A percentile compares a stretch with the other conserved stretches of the same genome.
Evolutionary conservation across 139 green algal species (phyloP).

Genomic region (Auxenochlorella pyrenoidosa): DNA sequence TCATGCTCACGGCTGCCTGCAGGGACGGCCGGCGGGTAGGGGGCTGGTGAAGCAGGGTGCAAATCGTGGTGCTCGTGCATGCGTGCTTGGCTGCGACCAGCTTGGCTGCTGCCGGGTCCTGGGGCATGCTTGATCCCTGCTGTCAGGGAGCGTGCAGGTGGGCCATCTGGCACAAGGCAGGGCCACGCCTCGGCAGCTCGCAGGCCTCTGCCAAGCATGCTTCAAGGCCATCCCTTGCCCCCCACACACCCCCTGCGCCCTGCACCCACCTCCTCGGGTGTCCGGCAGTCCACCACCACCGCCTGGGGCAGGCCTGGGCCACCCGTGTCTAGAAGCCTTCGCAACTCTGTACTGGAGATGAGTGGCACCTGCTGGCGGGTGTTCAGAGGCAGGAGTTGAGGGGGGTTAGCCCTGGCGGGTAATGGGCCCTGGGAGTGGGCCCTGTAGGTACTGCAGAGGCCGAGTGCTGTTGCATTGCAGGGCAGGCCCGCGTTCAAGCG

Average conservation of each 20-base stretch:
- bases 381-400: not conserved
- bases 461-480: no score
- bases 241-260: not conserved
- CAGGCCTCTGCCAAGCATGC: no score
- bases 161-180: no score
- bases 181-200: no score
- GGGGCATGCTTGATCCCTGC: not conserved
- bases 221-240: no score
- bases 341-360: not conserved
- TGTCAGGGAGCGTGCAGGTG: not conserved
- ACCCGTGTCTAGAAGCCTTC: not conserved
- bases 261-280: conserved; percentile 31
- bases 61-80: no score
- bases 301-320: not conserved
- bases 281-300: conserved; percentile 48
- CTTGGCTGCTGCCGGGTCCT: no score
- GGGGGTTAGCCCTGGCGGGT: no score
- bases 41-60: no score
- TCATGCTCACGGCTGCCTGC: conserved; percentile 25
- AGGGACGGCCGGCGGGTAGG: not conserved
- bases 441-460: no score
- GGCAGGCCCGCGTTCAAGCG: no score
- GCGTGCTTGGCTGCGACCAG: not conserved
- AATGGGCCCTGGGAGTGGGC: no score
- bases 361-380: not conserved